phyloP scores from a whole-genome alignment of 2,329 filamentous ascomycete species.

The Fusarium tjaetaba region DNA sequence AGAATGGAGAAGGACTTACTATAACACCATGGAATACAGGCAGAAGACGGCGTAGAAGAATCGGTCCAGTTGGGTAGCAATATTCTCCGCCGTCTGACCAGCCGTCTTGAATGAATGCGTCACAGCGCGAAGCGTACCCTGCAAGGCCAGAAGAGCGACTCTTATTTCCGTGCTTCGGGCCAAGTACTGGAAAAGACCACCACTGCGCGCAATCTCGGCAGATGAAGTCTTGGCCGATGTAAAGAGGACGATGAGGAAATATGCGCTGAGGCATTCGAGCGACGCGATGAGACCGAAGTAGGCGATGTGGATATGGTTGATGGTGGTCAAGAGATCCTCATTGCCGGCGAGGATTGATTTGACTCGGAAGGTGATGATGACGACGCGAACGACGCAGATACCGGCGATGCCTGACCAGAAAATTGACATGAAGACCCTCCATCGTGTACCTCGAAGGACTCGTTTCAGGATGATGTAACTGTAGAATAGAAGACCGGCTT shows the following conservation, averaged over 20 bases:
- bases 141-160: conserved; percentile 49
- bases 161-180: conserved; percentile 52
- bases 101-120: conserved; percentile 52
- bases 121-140: conserved; percentile 50
- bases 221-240: conserved; percentile 40
- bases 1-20: conserved; percentile 39
- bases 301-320: conserved; percentile 52
- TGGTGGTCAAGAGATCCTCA: conserved; percentile 39
- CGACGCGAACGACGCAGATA: conserved; percentile 59
- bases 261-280: conserved; percentile 51
- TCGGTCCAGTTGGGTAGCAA: conserved; percentile 51
- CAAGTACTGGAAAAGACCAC: conserved; percentile 51
- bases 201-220: conserved; percentile 40
- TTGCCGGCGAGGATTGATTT: conserved; percentile 42
- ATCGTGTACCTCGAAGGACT: conserved; percentile 54
- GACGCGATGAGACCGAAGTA: conserved; percentile 53
- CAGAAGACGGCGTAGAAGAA: conserved; percentile 55
- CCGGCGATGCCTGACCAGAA: conserved; percentile 66
- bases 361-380: conserved; percentile 48
- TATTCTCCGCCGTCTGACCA: conserved; percentile 49
- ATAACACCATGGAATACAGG: conserved; percentile 52
- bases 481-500: conserved; percentile 56
- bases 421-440: conserved; percentile 58
- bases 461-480: conserved; percentile 63
- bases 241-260: conserved; percentile 52